Conservation (phyloP, 495 filamentous ascomycete species). For the Xylaria castorea region DNA sequence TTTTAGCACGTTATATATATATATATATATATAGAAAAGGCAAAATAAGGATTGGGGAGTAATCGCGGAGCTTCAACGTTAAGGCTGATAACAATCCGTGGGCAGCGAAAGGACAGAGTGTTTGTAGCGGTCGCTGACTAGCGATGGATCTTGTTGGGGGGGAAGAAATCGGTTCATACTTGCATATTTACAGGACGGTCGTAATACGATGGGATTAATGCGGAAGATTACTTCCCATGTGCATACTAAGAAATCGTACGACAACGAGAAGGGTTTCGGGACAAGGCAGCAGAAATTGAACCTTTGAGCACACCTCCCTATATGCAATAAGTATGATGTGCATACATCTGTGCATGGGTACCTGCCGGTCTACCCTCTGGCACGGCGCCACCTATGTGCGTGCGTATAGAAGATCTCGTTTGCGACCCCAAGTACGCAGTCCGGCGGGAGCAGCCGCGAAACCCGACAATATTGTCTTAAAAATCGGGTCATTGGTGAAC, state of each 20-base stretch:
- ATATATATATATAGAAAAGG: constrained; percentile 22
- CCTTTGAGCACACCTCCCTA: background rate
- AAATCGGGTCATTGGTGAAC: constrained; percentile 8
- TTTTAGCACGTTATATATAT: constrained; percentile 19
- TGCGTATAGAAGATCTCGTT: constrained; percentile 9
- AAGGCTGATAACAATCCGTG: constrained; percentile 1
- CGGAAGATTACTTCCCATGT: constrained; percentile 19
- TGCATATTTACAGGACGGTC: constrained; percentile 25
- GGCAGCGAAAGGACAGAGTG: background rate
- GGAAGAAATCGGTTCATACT: constrained; percentile 28
- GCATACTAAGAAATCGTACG: constrained; percentile 29
- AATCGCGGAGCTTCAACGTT: background rate
- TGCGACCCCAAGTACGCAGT: constrained; percentile 13
- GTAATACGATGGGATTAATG: constrained; percentile 11
- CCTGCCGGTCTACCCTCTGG: background rate
- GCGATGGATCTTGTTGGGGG: constrained; percentile 12
- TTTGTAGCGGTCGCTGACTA: constrained; percentile 14
- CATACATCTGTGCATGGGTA: constrained; percentile 7
- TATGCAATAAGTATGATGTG: constrained; percentile 19
- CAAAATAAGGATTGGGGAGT: constrained; percentile 1
- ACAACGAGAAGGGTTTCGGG: constrained; percentile 17
- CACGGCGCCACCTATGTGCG: background rate
- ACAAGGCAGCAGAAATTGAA: constrained; percentile 15
- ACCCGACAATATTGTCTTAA: constrained; percentile 1
- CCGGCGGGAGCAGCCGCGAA: constrained; percentile 25